Evolutionary conservation across 2,329 filamentous ascomycete species (phyloP).

Genomic region (Metarhizium album): DNA sequence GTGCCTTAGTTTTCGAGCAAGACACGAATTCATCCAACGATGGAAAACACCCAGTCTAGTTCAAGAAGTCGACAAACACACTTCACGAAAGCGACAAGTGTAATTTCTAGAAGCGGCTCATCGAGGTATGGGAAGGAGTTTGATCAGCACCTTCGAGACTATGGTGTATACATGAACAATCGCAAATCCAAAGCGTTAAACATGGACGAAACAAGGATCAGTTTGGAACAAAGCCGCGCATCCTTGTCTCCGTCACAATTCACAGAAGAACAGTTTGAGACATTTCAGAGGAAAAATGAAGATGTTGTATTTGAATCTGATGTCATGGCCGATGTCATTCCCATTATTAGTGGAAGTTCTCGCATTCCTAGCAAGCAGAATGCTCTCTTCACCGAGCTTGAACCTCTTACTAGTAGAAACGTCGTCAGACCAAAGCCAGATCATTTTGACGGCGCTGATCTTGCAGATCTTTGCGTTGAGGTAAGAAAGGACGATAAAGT

Average conservation of each 20-base stretch:
- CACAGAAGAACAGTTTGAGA: constrained; percentile 16
- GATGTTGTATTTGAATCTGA: constrained; percentile 23
- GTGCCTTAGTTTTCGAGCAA: not conserved
- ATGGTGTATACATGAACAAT: constrained; percentile 1
- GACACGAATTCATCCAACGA: not conserved
- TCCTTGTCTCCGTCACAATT: constrained; percentile 12
- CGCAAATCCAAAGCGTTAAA: no score
- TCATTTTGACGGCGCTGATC: constrained; percentile 21
- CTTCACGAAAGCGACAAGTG: not conserved
- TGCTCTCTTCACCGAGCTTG: constrained; percentile 15
- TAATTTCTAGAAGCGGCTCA: not conserved
- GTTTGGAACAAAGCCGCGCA: not conserved
- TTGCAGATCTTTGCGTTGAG: constrained; percentile 17
- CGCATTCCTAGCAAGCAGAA: constrained; percentile 1
- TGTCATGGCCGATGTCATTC: constrained; percentile 21
- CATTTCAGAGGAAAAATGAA: constrained; percentile 18
- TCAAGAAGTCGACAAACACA: not conserved
- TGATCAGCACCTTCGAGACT: not conserved
- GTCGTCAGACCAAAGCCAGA: constrained; percentile 23
- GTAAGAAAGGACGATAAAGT: constrained; percentile 8
- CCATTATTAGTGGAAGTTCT: not conserved
- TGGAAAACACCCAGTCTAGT: not conserved
- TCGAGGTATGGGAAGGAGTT: constrained; percentile 3
- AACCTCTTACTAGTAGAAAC: constrained; percentile 22
- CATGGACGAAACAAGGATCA: not conserved